A percentile compares a stretch with the other conserved stretches of the same genome.
phyloP scores from a whole-genome alignment of 495 filamentous ascomycete species.

The Xylaria palmicola region DNA sequence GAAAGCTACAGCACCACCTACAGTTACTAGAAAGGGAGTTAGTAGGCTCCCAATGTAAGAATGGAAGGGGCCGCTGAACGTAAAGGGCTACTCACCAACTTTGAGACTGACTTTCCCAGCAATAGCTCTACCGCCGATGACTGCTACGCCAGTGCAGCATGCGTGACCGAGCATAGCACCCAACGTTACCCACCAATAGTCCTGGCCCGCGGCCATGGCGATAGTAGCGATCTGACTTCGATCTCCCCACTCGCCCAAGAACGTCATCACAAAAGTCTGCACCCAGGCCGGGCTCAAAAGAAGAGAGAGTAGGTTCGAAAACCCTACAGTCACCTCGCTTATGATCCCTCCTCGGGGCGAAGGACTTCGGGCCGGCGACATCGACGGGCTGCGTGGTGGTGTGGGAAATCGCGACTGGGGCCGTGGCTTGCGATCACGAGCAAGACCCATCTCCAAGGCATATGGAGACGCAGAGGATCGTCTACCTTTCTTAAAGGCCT shows the following conservation, averaged over 20 bases:
- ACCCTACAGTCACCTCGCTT: constrained; percentile 51
- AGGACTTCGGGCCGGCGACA: constrained; percentile 51
- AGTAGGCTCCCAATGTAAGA: neutral
- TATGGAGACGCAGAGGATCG: constrained; percentile 61
- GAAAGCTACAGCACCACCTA: constrained; percentile 92
- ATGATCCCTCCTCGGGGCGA: constrained; percentile 40
- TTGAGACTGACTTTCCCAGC: constrained; percentile 92
- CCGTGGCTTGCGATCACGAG: constrained; percentile 53
- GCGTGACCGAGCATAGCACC: constrained; percentile 86
- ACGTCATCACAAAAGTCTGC: constrained; percentile 98
- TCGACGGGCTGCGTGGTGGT: constrained; percentile 58
- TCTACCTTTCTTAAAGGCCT: constrained; percentile 54
- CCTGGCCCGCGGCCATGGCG: constrained; percentile 96
- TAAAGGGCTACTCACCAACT: constrained; percentile 77
- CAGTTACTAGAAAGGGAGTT: constrained; percentile 63
- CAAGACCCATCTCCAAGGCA: constrained; percentile 62
- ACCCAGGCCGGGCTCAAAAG: constrained; percentile 96
- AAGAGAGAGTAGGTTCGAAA: constrained; percentile 84
- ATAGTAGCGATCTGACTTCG: constrained; percentile 97
- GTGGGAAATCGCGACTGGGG: constrained; percentile 60
- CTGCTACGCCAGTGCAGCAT: constrained; percentile 88
- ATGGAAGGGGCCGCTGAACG: neutral
- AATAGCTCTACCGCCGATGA: constrained; percentile 87
- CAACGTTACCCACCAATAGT: constrained; percentile 98
- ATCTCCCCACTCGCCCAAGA: constrained; percentile 97